These are phyloP conservation scores for Tricladium varicosporioides DNA, from an alignment of 2,329 filamentous ascomycete genomes.

Conservation along the genomic window DNA sequence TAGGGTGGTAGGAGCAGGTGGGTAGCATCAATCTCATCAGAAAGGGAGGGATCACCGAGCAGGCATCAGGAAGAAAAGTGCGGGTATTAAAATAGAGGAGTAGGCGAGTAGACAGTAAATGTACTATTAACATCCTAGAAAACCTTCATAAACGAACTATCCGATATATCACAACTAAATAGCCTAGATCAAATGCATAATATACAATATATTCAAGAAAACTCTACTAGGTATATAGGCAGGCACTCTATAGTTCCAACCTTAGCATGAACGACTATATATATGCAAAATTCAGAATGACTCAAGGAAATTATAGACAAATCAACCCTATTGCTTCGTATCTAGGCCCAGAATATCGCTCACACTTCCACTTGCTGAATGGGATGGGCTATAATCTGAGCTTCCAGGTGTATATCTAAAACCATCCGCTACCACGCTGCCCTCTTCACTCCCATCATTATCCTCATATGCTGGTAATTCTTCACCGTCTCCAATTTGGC, in stretches of 20 bases:
- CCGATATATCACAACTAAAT: too few species aligned
- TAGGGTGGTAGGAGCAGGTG: too few species aligned
- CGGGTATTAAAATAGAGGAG: too few species aligned
- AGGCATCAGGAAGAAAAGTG: too few species aligned
- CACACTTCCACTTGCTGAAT: constrained; percentile 25
- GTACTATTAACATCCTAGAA: too few species aligned
- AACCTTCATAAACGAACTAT: too few species aligned
- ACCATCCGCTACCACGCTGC: constrained; percentile 28
- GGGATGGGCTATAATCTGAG: constrained; percentile 22
- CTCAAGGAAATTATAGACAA: not conserved
- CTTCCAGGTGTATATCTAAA: constrained; percentile 30
- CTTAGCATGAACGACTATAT: too few species aligned
- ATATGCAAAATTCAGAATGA: not conserved
- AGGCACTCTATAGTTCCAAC: too few species aligned
- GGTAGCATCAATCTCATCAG: too few species aligned
- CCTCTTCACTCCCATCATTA: constrained; percentile 24
- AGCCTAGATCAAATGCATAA: not conserved
- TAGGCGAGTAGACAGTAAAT: too few species aligned
- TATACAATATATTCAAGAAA: not conserved
- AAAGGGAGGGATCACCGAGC: too few species aligned
- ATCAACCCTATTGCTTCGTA: not conserved
- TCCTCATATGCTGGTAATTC: constrained; percentile 30
- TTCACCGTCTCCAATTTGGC: constrained; percentile 19
- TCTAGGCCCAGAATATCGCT: constrained; percentile 26
- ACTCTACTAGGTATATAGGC: not conserved